These are phyloP conservation scores for Pyrus communis DNA, from an alignment of 306 rosid species.

Conservation along the genomic window DNA sequence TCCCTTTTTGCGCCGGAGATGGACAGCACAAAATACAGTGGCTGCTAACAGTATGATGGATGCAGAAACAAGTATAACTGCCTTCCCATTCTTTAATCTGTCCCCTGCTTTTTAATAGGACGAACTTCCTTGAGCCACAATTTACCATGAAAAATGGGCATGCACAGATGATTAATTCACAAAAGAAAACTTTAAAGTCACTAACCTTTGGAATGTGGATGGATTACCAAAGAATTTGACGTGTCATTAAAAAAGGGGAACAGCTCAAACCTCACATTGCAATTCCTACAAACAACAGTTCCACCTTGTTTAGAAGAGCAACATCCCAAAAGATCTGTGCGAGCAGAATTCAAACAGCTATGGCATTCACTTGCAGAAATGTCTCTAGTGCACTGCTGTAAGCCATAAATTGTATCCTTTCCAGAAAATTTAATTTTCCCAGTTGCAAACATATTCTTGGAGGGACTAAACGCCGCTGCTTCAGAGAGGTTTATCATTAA, in stretches of 20 bases:
- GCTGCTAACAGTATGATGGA: slow-evolving; percentile 19
- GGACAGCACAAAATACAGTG: slow-evolving; percentile 11
- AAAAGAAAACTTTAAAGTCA: not conserved
- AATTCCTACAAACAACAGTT: slow-evolving; percentile 25
- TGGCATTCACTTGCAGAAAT: slow-evolving; percentile 15
- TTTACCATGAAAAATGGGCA: not conserved
- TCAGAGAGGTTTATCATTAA: slow-evolving; percentile 26
- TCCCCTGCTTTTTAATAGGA: slow-evolving; percentile 12
- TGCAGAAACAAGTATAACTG: slow-evolving; percentile 4
- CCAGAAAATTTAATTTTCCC: slow-evolving; percentile 16
- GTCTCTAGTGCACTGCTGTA: slow-evolving; percentile 54
- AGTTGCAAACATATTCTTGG: not conserved
- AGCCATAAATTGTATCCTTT: slow-evolving; percentile 35
- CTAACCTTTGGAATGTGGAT: slow-evolving; percentile 26
- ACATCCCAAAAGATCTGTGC: slow-evolving; percentile 22
- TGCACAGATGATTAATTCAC: too few relatives aligned
- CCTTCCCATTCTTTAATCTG: slow-evolving; percentile 42
- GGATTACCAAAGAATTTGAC: slow-evolving; percentile 10
- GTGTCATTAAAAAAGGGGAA: slow-evolving; percentile 25
- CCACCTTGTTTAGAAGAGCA: slow-evolving; percentile 34
- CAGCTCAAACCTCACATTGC: slow-evolving; percentile 38
- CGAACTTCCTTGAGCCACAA: not conserved
- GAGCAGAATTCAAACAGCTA: slow-evolving; percentile 32
- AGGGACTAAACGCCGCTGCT: slow-evolving; percentile 21
- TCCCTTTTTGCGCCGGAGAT: not conserved